phyloP scores from a whole-genome alignment of 78 protist species.

The Neovahlkampfia damariscottae region DNA sequence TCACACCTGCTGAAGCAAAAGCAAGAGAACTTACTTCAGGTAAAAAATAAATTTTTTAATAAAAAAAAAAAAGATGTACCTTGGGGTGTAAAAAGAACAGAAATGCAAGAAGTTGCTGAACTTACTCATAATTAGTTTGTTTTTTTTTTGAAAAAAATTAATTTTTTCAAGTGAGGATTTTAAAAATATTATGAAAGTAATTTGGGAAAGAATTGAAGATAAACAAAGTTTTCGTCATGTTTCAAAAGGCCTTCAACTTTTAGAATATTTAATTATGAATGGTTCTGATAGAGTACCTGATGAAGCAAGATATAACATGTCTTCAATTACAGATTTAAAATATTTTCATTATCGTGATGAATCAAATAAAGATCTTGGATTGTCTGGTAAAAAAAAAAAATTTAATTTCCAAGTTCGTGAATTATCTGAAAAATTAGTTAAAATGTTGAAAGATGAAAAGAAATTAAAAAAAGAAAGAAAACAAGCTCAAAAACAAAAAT shows the following conservation, averaged over 20 bases:
- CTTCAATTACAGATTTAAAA: not conserved
- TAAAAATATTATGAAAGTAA: not conserved
- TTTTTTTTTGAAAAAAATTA: not conserved
- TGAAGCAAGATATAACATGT: conserved; percentile 10
- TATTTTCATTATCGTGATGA: conserved; percentile 9
- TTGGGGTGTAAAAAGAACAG: not conserved
- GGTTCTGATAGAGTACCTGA: conserved; percentile 20
- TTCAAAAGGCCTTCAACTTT: conserved; percentile 13
- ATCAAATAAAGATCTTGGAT: conserved; percentile 13
- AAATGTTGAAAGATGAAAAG: conserved; percentile 6
- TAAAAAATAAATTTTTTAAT: no score
- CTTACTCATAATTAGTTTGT: not conserved
- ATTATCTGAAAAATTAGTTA: not conserved
- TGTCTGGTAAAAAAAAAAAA: no score
- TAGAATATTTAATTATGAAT: conserved; percentile 14
- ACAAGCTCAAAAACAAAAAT: not conserved
- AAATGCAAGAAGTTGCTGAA: not conserved
- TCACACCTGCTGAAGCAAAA: not conserved
- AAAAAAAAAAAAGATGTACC: no score
- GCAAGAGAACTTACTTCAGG: not conserved
- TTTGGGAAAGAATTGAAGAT: conserved; percentile 9
- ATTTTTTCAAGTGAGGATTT: not conserved
- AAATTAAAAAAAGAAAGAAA: not conserved
- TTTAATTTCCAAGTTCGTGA: no score
- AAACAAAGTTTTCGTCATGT: conserved; percentile 1